These are phyloP conservation scores for Vigna trinervia DNA, from an alignment of 306 rosid genomes.

Conservation along the genomic window DNA sequence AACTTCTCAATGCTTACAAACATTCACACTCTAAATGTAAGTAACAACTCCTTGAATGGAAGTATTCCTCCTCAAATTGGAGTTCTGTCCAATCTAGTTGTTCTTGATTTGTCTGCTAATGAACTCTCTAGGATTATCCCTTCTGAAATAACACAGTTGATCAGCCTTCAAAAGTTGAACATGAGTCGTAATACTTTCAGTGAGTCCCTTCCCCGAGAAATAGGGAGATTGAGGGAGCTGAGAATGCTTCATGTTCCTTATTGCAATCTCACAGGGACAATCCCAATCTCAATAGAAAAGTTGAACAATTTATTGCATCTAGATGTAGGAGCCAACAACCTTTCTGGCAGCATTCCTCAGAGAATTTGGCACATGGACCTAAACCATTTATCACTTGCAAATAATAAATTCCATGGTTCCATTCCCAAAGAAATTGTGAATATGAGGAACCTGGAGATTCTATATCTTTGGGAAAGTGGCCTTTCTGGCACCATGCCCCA, in stretches of 20 bases:
- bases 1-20: too few species aligned
- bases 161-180: neutral
- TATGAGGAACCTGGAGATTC: neutral
- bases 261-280: conserved; percentile 15
- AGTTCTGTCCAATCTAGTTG: neutral
- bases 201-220: conserved; percentile 33
- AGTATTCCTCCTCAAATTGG: conserved; percentile 33
- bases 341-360: conserved; percentile 10
- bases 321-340: neutral
- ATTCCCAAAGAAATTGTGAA: conserved; percentile 2
- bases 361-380: conserved; percentile 16
- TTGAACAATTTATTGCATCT: neutral
- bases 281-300: neutral
- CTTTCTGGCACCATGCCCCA: neutral
- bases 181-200: neutral
- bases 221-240: conserved; percentile 12
- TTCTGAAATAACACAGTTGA: neutral
- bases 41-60: neutral
- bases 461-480: neutral
- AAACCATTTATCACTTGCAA: fast-evolving
- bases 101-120: neutral
- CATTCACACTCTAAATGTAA: too few species aligned
- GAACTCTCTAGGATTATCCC: neutral
- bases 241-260: neutral
- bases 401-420: neutral